These are phyloP conservation scores for Glycine soja DNA, from an alignment of 306 rosid genomes.

Conservation along the genomic window DNA sequence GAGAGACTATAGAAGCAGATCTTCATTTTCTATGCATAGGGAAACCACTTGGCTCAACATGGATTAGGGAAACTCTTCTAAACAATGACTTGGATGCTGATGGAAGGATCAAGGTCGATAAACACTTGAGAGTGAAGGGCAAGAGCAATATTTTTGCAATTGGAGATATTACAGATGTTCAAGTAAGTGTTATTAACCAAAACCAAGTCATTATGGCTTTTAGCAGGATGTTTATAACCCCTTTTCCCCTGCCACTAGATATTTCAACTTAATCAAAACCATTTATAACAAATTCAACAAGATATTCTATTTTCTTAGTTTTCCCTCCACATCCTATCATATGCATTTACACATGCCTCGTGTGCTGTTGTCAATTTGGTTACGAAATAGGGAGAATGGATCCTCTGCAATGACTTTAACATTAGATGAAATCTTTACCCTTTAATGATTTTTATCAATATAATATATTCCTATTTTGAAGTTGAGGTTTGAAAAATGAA, in stretches of 20 bases:
- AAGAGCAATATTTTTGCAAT: slow-evolving; percentile 72
- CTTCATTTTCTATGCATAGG: slow-evolving; percentile 73
- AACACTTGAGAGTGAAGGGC: slow-evolving; percentile 69
- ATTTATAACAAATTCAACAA: background rate
- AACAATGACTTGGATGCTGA: slow-evolving; percentile 53
- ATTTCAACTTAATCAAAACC: background rate
- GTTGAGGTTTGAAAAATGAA: background rate
- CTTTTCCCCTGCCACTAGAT: background rate
- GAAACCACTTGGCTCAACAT: slow-evolving; percentile 60
- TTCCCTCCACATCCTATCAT: background rate
- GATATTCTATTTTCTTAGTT: background rate
- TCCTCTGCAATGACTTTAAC: background rate
- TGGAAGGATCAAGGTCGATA: slow-evolving; percentile 77
- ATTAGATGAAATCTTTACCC: background rate
- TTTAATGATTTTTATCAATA: too few relatives aligned
- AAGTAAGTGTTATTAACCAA: slow-evolving; percentile 58
- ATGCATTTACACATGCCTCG: background rate
- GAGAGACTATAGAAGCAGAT: slow-evolving; percentile 70
- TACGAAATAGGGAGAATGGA: background rate
- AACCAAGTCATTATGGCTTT: slow-evolving; percentile 2
- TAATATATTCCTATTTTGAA: background rate
- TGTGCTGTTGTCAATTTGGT: background rate
- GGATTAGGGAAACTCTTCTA: slow-evolving; percentile 70
- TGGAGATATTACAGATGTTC: slow-evolving; percentile 80
- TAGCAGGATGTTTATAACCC: background rate